A percentile compares a stretch with the other conserved stretches of the same genome.
Evolutionary conservation across 495 filamentous ascomycete species (phyloP).

Genomic region (Hypoxylon lienhwacheense): DNA sequence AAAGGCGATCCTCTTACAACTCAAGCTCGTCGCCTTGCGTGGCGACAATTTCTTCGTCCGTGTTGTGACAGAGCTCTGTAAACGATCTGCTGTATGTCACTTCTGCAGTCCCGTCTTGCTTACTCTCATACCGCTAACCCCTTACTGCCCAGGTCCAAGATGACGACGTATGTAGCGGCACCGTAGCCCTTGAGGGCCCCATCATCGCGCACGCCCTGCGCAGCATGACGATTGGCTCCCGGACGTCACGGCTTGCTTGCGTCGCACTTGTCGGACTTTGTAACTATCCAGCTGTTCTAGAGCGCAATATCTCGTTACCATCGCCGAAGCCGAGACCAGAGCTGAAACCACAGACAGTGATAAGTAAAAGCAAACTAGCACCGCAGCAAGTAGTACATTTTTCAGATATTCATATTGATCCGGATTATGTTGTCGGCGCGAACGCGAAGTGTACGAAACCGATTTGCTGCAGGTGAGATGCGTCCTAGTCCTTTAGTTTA

Average conservation of each 20-base stretch:
- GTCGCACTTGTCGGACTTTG: constrained; percentile 54
- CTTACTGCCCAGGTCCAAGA: constrained; percentile 40
- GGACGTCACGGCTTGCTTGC: constrained; percentile 54
- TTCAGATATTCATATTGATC: constrained; percentile 60
- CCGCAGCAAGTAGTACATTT: constrained; percentile 55
- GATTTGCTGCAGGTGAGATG: constrained; percentile 56
- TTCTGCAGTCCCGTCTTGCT: background rate
- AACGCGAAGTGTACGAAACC: constrained; percentile 57
- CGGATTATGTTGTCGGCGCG: constrained; percentile 52
- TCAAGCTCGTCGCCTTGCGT: constrained; percentile 49
- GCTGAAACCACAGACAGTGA: background rate
- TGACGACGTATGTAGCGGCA: constrained; percentile 53
- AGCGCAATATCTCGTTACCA: constrained; percentile 50
- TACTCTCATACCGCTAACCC: background rate
- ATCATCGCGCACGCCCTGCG: constrained; percentile 52
- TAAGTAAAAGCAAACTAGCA: background rate
- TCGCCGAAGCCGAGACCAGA: constrained; percentile 22
- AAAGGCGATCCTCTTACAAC: constrained; percentile 49
- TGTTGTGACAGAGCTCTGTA: constrained; percentile 51
- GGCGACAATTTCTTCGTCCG: constrained; percentile 48
- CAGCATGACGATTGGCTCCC: constrained; percentile 49
- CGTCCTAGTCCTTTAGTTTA: background rate
- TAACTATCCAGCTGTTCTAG: constrained; percentile 47
- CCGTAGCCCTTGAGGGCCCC: constrained; percentile 52
- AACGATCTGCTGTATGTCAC: constrained; percentile 43